Base-by-base conservation (phyloP, 2,329 filamentous ascomycete genomes). In the Hansfordia pulvinata region DNA sequence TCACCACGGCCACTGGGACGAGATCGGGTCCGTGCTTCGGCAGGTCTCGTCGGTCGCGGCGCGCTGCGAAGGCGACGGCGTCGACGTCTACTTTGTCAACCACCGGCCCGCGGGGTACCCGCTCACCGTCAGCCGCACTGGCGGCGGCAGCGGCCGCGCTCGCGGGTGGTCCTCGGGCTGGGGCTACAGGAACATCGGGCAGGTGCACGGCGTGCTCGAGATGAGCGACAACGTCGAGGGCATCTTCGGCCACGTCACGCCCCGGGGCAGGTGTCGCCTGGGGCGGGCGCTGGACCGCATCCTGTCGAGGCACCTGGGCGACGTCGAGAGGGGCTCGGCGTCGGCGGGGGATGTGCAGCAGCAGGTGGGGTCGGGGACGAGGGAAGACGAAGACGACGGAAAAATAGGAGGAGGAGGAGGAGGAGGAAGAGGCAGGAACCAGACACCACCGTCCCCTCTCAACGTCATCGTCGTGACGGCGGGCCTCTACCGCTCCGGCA, bases 401-500 rank as follows among this genome's bases (percentile, higher is more conserved):
- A n/a, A n/a, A n/a, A n/a, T n/a, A n/a, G n/a, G n/a, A n/a, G n/a
- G n/a, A n/a, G n/a, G n/a, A n/a, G n/a, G n/a, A n/a, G n/a, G n/a
- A n/a, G n/a, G n/a, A n/a, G n/a, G n/a, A n/a, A n/a, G n/a, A n/a
- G n/a, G n/a, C n/a, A n/a, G n/a, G n/a, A n/a, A n/a, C n/a, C n/a
- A n/a, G 20, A 15, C 6, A 17, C 8, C 7, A 10, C 7, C 25
- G 10, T 7, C 76, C 38, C 76, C 77, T 0, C 54, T 83, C n/a
- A 83, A 83, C 35, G 61, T 84, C 41, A 82, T 85, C 35, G 69
- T 79, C 11, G 72, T 84, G 35, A 82, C 78, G 0, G 77, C 83
- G 35, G 76, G 78, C 9, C 64, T 60, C 17, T 69, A n/a, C n/a
- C n/a, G n/a, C n/a, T n/a, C n/a, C n/a, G n/a, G n/a, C n/a, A n/a